Evolutionary conservation across 2,329 filamentous ascomycete genomes (phyloP).

Genomic region (Aspergillus novofumigatus): DNA sequence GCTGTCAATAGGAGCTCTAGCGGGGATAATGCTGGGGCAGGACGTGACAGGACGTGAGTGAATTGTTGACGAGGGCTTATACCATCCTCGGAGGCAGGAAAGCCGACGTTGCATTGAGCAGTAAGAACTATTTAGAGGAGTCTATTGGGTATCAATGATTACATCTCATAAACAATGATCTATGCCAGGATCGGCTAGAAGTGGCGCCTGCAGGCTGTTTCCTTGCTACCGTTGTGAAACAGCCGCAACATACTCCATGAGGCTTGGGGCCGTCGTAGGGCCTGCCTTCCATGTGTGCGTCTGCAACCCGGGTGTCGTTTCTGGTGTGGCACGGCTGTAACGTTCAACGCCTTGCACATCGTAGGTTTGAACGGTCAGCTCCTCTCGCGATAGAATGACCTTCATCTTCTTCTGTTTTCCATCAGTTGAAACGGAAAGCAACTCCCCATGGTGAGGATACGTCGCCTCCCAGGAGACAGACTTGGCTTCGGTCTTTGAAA

Average conservation of each 20-base stretch:
- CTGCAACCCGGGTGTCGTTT: conserved; percentile 9
- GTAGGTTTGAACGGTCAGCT: conserved; percentile 22
- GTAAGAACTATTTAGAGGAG: neutral
- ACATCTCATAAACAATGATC: neutral
- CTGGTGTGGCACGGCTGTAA: conserved; percentile 5
- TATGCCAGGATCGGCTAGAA: conserved; percentile 1
- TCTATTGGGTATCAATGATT: neutral
- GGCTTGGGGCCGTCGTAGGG: conserved; percentile 1
- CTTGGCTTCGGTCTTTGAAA: neutral
- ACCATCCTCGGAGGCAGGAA: neutral
- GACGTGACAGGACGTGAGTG: neutral
- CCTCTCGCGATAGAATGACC: conserved; percentile 24
- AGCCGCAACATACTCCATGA: conserved; percentile 26
- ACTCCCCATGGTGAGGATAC: conserved; percentile 34
- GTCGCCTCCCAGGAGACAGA: conserved; percentile 25
- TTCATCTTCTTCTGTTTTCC: conserved; percentile 30
- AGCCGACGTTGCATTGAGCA: neutral
- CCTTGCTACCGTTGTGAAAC: conserved; percentile 10
- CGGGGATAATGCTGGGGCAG: conserved; percentile 24
- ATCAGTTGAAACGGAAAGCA: conserved; percentile 19
- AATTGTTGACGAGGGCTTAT: neutral
- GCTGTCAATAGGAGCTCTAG: conserved; percentile 25
- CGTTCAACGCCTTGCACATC: conserved; percentile 15
- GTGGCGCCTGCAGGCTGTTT: neutral
- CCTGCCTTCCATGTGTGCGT: conserved; percentile 23